Conservation (phyloP, 306 rosid species). For the Begonia loranthoides region DNA sequence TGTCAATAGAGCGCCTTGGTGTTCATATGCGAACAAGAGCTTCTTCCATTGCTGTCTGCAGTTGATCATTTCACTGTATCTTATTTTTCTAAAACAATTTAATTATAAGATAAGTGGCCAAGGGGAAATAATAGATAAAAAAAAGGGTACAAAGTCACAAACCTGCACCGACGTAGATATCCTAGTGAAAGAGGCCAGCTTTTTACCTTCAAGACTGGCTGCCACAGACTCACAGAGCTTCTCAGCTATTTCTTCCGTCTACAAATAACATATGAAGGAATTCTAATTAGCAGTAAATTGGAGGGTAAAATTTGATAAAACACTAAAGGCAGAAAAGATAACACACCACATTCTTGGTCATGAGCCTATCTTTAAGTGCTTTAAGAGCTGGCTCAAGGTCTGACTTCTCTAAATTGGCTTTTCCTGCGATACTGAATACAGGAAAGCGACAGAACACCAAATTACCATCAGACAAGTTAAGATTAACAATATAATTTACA, state of each 20-base stretch:
- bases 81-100: neutral
- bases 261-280: constrained; percentile 16
- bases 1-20: constrained; percentile 88
- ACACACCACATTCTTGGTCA: constrained; percentile 99
- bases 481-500: neutral
- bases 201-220: constrained; percentile 95
- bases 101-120: neutral
- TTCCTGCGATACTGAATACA: constrained; percentile 81
- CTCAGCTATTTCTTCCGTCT: constrained; percentile 99
- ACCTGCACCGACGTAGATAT: constrained; percentile 95
- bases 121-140: neutral
- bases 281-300: constrained; percentile 8
- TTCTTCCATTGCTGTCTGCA: constrained; percentile 90
- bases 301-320: constrained; percentile 4
- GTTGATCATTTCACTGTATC: too few species aligned
- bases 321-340: constrained; percentile 4
- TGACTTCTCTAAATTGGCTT: constrained; percentile 84
- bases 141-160: constrained; percentile 11
- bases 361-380: constrained; percentile 91
- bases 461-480: constrained; percentile 6
- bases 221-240: constrained; percentile 97
- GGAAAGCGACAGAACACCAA: neutral
- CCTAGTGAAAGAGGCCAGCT: constrained; percentile 88
- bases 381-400: constrained; percentile 93
- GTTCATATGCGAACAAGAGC: constrained; percentile 90